Base-by-base conservation (phyloP, 2,329 filamentous ascomycete species). In the Remersonia thermophila region DNA sequence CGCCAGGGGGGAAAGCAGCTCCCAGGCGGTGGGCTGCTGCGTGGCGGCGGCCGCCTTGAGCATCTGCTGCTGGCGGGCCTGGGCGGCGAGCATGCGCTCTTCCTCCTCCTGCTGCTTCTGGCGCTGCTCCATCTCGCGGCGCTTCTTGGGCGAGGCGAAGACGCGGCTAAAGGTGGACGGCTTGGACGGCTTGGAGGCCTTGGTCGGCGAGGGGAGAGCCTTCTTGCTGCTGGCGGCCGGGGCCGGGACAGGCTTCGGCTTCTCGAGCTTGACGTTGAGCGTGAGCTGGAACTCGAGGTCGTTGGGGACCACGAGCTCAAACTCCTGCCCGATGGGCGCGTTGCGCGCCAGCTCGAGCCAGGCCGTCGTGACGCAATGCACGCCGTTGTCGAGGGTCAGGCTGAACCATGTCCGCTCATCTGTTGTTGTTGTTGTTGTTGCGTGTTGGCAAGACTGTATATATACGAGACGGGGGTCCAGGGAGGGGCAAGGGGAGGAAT, bases 231-330 rank as follows among this genome's bases (percentile, higher is more conserved):
- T 18, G 14, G 28, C 29, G 10, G 30, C 17, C 18, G 30, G 30
- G 15, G 30, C 12, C n/a, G 35, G 37, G 2, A 30, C 7, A 1
- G 40, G 36, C n/a, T 80, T 70, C 5, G 83, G 83, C 53, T 87
- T 83, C 47, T 87, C 82, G 16, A 96, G 70, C 64, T 95, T 95
- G 46, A 93, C 93, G 48, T 95, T 93, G 11, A 98, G 72, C 1
- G 91, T 96, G 27, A 98, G 73, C 60, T 98, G 91, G 63, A 98
- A 98, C 58, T 98, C 91, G n/a, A 98, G 75, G 50, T 98, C 91
- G 49, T 94, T 91, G 33, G 93, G 80, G 17, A 98, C 91, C 23
- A 96, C 87, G 30, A 98, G 77, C 62, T 98, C 91, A 50, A 98
- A 98, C 56, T 98, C 91, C 54, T 98, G 91, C 6, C 89, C 91